Evolutionary conservation across 2,329 filamentous ascomycete genomes (phyloP), one percentile per base, ranked within the genome.

Genomic region (Emmonsia crescens): DNA sequence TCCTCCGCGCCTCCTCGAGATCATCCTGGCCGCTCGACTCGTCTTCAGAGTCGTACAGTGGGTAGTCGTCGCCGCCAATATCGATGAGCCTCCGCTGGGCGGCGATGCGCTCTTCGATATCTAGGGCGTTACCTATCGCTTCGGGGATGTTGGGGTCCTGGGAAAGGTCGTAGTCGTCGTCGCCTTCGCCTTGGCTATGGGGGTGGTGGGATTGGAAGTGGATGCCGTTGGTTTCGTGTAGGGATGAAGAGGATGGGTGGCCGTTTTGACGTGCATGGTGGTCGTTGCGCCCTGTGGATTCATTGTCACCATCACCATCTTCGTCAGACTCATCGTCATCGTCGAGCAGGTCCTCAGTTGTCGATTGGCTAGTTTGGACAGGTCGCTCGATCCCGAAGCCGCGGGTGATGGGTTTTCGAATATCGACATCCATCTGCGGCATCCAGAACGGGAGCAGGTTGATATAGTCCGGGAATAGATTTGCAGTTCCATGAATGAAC

Each of bases 341-440:
- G 42, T 89, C 86, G 21, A 90, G 86, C 57, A 89, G 83, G 59
- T 90, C 88, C 21, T 89, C 89, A 19, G 87, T 91, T 0, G 89
- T 92, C 27, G 85, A 87, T 61, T 89, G 85, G 44, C 86, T 89
- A 60, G 88, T 90, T 24, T 89, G 83, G 6, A 85, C 85, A 0
- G 89, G 86, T 40, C 93, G 83, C 69, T 89, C 88, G 68, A 99
- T 96, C 61, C 94, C 94, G 72, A 97, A 97, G 67, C 88, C 85
- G 69, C 94, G 91, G 3, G 85, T 91, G 36, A 86, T 84, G 0
- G 94, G 91, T 76, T 99, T 99, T 67, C 92, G 89, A 69, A 99
- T 99, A 71, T 99, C 94, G 29, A 95, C 86, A 67, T 96, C 87
- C 94, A 99, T 99, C 76, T 99, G 94, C 0, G 94, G 94, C 80